phyloP scores from a whole-genome alignment of 352 stramenopile genomes.

The Pythium sukuiense region DNA sequence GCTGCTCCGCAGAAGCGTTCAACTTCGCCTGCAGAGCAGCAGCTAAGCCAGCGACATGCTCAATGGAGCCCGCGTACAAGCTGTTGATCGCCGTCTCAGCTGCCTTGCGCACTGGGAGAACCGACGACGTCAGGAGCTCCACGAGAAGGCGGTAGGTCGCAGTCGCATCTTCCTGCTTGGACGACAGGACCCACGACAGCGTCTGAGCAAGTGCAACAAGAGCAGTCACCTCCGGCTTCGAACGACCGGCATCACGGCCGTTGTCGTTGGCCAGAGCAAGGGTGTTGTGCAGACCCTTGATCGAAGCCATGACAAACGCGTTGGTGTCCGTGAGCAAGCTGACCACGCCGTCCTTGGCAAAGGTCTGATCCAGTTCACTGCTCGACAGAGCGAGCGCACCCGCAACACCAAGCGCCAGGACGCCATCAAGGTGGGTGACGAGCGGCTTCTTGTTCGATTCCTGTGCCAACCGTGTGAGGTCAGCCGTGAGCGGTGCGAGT shows the following conservation, averaged over 20 bases:
- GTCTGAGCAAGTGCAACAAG: conserved; percentile 47
- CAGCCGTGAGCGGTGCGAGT: conserved; percentile 50
- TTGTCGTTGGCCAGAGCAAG: conserved; percentile 25
- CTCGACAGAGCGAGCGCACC: conserved; percentile 55
- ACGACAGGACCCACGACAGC: conserved; percentile 72
- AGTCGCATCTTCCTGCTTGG: conserved; percentile 47
- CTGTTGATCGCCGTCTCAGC: conserved; percentile 43
- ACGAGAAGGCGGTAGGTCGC: conserved; percentile 59
- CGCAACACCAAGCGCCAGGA: conserved; percentile 66
- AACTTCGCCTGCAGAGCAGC: conserved; percentile 65
- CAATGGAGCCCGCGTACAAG: conserved; percentile 59
- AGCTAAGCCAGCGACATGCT: conserved; percentile 53
- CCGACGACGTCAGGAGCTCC: conserved; percentile 55
- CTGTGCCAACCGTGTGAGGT: conserved; percentile 56
- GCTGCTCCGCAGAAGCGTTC: conserved; percentile 31
- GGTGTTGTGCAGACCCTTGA: conserved; percentile 39
- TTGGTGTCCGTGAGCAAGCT: conserved; percentile 43
- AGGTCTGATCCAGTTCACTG: conserved; percentile 56
- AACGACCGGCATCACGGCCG: conserved; percentile 18
- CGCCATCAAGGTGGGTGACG: conserved; percentile 68
- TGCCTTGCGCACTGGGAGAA: conserved; percentile 50
- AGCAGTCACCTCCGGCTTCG: conserved; percentile 62
- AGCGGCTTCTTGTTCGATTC: conserved; percentile 81
- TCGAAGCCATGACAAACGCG: conserved; percentile 53
- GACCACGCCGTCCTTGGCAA: conserved; percentile 52